A percentile compares a stretch with the other conserved stretches of the same genome.
Evolutionary conservation across 805 yeast species (phyloP).

Genomic region (Schwanniomyces polymorphus): DNA sequence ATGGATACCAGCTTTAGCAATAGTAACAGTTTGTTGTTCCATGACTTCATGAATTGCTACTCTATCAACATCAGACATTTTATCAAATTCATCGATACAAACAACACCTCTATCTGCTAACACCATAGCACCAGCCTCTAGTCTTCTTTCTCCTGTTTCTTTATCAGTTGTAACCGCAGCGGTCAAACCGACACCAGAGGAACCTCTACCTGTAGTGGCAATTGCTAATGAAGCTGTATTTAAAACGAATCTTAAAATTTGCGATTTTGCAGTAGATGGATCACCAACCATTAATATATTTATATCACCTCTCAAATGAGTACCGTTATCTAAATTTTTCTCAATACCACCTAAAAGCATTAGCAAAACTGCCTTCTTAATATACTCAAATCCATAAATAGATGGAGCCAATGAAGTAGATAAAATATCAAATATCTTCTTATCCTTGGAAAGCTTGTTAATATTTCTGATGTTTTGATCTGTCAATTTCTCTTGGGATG

Average conservation of each 20-base stretch:
- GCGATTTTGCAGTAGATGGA: constrained; percentile 98
- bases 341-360: constrained; percentile 94
- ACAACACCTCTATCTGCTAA: constrained; percentile 96
- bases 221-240: constrained; percentile 95
- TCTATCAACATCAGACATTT: constrained; percentile 94
- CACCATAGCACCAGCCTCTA: constrained; percentile 99
- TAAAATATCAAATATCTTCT: constrained; percentile 72
- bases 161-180: constrained; percentile 97
- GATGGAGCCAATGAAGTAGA: constrained; percentile 93
- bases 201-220: constrained; percentile 98
- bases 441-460: constrained; percentile 69
- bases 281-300: constrained; percentile 97
- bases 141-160: constrained; percentile 94
- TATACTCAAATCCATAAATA: constrained; percentile 88
- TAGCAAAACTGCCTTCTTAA: constrained; percentile 85
- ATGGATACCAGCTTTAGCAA: constrained; percentile 97
- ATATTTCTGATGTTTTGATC: constrained; percentile 86
- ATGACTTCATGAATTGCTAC: constrained; percentile 99
- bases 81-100: constrained; percentile 98
- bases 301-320: constrained; percentile 97
- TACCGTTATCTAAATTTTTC: constrained; percentile 89
- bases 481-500: constrained; percentile 65
- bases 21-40: constrained; percentile 99
- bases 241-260: constrained; percentile 87
- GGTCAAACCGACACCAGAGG: constrained; percentile 99